Percentiles rank a stretch among this genome's conserved stretches.
Conservation (phyloP, 371 early-diverging fungal species). For the Lichtheimia ramosa region DNA sequence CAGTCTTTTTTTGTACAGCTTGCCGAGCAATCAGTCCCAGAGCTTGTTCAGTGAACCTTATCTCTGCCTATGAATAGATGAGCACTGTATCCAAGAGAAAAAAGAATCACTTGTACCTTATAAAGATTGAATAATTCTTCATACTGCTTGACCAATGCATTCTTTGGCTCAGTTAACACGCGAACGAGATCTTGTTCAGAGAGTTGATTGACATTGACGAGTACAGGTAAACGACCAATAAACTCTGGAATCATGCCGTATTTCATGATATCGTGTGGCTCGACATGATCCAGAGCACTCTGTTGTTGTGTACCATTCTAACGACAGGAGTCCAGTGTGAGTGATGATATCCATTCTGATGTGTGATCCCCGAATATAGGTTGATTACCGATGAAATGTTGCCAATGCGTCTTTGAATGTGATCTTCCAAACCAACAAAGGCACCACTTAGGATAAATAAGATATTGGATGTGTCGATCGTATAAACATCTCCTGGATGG, state of each 20-base stretch:
- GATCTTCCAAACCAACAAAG: constrained; percentile 79
- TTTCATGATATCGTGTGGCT: constrained; percentile 74
- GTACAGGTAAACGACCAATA: constrained; percentile 78
- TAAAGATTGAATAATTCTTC: constrained; percentile 63
- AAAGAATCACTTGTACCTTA: constrained; percentile 29
- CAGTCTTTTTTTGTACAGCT: constrained; percentile 75
- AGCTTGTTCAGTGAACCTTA: constrained; percentile 66
- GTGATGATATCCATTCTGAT: too few relatives aligned
- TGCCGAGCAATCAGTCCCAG: constrained; percentile 64
- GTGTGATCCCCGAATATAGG: too few relatives aligned
- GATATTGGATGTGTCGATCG: constrained; percentile 84
- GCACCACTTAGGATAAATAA: constrained; percentile 84
- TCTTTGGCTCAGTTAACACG: constrained; percentile 75
- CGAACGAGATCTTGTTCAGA: constrained; percentile 63
- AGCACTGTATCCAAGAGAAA: not conserved
- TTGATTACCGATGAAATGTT: too few relatives aligned
- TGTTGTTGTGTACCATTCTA: constrained; percentile 1
- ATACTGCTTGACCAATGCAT: constrained; percentile 77
- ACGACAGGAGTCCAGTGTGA: not conserved
- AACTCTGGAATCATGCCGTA: constrained; percentile 88
- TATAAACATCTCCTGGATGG: constrained; percentile 60
- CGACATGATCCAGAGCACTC: constrained; percentile 55
- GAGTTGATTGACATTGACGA: constrained; percentile 68
- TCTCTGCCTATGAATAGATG: constrained; percentile 20
- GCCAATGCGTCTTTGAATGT: constrained; percentile 67